These are phyloP conservation scores for Globisporangium spiculum DNA, from an alignment of 352 stramenopile species.

Conservation along the genomic window DNA sequence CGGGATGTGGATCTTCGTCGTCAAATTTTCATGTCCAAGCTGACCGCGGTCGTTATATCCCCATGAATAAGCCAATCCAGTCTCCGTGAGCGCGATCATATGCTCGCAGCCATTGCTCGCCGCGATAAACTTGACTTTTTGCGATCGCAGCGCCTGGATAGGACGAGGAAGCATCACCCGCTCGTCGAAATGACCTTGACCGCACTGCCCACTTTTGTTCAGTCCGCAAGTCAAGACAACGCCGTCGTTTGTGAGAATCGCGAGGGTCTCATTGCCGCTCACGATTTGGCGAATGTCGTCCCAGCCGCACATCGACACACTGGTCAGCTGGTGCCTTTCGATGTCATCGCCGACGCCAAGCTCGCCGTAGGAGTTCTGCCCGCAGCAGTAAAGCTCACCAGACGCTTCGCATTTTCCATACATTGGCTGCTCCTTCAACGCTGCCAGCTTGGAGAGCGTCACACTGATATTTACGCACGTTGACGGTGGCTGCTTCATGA, in stretches of 20 bases:
- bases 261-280: conserved; percentile 81
- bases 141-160: conserved; percentile 72
- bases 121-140: conserved; percentile 78
- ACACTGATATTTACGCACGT: conserved; percentile 49
- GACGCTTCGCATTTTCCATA: conserved; percentile 86
- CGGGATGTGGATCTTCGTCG: conserved; percentile 80
- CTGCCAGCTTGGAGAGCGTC: conserved; percentile 63
- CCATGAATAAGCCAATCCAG: conserved; percentile 80
- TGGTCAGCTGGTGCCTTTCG: conserved; percentile 75
- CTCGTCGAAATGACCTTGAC: conserved; percentile 86
- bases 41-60: conserved; percentile 88
- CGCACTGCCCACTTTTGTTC: conserved; percentile 88
- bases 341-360: conserved; percentile 84
- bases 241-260: conserved; percentile 78
- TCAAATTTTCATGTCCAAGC: conserved; percentile 80
- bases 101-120: conserved; percentile 89
- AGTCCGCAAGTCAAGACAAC: conserved; percentile 79
- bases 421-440: conserved; percentile 82
- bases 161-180: conserved; percentile 81
- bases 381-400: conserved; percentile 83
- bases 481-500: conserved; percentile 54
- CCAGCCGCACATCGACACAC: conserved; percentile 75
- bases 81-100: conserved; percentile 82
- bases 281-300: conserved; percentile 82
- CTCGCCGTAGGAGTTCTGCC: conserved; percentile 88